Base-by-base conservation (phyloP, 805 yeast species). In the Yarrowia divulgata region DNA sequence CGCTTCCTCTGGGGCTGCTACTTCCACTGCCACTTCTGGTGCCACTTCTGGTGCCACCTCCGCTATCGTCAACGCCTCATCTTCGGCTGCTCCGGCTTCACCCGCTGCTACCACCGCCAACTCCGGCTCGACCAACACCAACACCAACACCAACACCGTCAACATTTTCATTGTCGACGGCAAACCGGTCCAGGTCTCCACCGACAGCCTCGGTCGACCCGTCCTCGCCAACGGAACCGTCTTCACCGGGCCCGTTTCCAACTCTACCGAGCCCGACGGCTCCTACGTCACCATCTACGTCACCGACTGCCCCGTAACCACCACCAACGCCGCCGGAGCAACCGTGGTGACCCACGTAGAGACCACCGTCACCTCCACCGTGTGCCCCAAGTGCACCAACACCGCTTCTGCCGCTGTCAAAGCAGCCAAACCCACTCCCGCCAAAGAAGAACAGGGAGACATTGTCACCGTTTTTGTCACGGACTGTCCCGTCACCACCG, bases 261-360 rank as follows among this genome's bases (percentile, higher is more conserved):
- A 49, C 55, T 32, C 19, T 37, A 49, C 54, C 54, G 8, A 14
- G 35, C 29, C 35, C 52, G 37, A 32, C 18, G 55, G 16, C 23
- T 49, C 55, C 18, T 49, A 32, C 55, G 55, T 49, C 23, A 49
- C 55, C 23, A 19, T 49, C 39, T 49, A 49, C 55, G 55, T 49
- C 18, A 49, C 55, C 35, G 55, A 49, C 55, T 49, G 55, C 39
- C 55, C 55, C 39, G 55, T 49, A 23, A 49, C 55, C 23, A 16
- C 55, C 55, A 49, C 55, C 39, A 23, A 49, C 39, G 37, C 39
- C 8, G 37, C 55, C 6, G 55, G 55, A 32, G 5, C 37, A 39
- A 49, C 55, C 19, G 55, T 49, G 14, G 37, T 49, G 8, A 8
- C 39, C 55, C 35, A 49, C 55, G 8, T 39, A 7, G 10, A 49